A percentile compares a stretch with the other conserved stretches of the same genome.
phyloP scores from a whole-genome alignment of 495 filamentous ascomycete species.

The Aspergillus funiculosus region DNA sequence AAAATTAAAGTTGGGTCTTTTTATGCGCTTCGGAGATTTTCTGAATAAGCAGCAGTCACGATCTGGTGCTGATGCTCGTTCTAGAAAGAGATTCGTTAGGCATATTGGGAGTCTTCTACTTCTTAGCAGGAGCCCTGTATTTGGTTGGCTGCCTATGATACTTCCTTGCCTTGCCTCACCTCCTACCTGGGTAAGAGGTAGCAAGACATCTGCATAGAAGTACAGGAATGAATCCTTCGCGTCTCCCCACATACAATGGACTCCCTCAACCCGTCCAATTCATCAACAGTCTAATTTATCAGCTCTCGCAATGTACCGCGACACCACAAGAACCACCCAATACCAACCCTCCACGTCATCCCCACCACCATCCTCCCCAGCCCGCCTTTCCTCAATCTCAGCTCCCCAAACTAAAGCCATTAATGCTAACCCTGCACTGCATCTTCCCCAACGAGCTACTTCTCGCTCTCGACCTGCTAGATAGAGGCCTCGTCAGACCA shows the following conservation, averaged over 20 bases:
- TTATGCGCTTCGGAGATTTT: slow-evolving; percentile 19
- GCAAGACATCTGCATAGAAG: no score
- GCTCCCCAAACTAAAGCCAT: slow-evolving; percentile 28
- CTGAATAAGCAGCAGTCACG: slow-evolving; percentile 12
- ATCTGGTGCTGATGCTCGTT: background rate
- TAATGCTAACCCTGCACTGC: slow-evolving; percentile 50
- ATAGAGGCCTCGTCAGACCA: slow-evolving; percentile 59
- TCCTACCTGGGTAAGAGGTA: no score
- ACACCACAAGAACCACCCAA: slow-evolving; percentile 3
- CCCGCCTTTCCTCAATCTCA: slow-evolving; percentile 19
- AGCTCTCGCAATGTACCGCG: slow-evolving; percentile 17
- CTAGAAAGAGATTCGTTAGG: background rate
- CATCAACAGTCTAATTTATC: slow-evolving; percentile 26
- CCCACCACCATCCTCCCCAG: slow-evolving; percentile 20
- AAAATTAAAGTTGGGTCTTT: slow-evolving; percentile 7
- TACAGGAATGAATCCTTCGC: no score
- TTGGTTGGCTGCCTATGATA: no score
- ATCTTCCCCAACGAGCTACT: slow-evolving; percentile 54
- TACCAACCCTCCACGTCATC: slow-evolving; percentile 14
- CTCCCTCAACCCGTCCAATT: slow-evolving; percentile 17
- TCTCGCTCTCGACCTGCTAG: slow-evolving; percentile 75
- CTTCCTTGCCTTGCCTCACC: no score
- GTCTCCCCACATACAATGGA: no score
- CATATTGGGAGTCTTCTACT: background rate
- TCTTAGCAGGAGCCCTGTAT: no score